Base-by-base conservation (phyloP, 139 green algal species). In the Ettlia oleoabundans region DNA sequence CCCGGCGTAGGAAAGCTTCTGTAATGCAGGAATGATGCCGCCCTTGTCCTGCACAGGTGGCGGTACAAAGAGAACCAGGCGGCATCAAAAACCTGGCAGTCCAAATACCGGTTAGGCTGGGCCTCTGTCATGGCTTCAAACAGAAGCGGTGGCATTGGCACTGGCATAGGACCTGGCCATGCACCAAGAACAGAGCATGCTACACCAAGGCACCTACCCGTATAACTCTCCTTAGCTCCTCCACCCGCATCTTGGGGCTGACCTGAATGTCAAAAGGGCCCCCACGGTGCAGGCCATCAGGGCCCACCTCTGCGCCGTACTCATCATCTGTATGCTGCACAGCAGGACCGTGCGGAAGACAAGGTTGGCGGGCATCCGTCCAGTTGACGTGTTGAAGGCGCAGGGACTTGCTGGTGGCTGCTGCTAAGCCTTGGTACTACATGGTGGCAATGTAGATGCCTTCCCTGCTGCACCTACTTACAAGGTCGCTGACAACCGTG, bases 1-100 rank as follows among this genome's bases (percentile, higher is more conserved):
- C 10, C 93, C 94, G 43, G 90, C 93, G 51, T 93, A 96, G 2
- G 85, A 92, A 40, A 97, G 87, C 69, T 80, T 81, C 89, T 95
- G 92, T 80, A 98, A 77, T 3, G 90, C 95, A 4, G 95, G 95
- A 24, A 96, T 78, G 47, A 98, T 92, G 41, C 95, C 95, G 4
- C 91, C 90, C 61, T 86, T 84, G 38, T 96, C 91, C 88, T 95
- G 87, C 64, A 40, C 9, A 0, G 3, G 35, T 33, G 0, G 43
- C 2, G 52, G 21, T n/a, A 7, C 1, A 33, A 33, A 30, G 9
- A 68, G 33, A 67, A 35, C 32, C 2, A 55, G 73, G n/a, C n/a
- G n/a, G n/a, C n/a, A n/a, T n/a, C n/a, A n/a, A n/a, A n/a, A n/a
- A n/a, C n/a, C n/a, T n/a, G n/a, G n/a, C n/a, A n/a, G n/a, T n/a